Evolutionary conservation across 208 protist genomes (phyloP).

Genomic region (Lotmaria passim): DNA sequence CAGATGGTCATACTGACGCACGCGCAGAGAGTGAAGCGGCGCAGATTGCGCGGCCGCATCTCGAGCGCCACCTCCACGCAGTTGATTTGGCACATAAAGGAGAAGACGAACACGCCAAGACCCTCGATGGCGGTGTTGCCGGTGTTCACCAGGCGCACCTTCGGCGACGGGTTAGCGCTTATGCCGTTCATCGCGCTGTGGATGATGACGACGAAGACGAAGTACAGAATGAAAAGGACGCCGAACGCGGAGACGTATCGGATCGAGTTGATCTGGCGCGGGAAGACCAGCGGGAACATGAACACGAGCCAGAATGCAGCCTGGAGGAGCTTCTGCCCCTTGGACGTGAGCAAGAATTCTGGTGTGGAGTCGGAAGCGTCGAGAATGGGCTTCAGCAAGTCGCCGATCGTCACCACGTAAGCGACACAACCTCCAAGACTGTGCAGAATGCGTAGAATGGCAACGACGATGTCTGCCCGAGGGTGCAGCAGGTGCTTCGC

Average conservation of each 20-base stretch:
- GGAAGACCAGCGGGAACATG: conserved; percentile 65
- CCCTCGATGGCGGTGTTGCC: conserved; percentile 39
- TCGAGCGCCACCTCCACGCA: conserved; percentile 46
- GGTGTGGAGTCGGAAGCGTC: conserved; percentile 14
- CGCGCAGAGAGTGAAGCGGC: conserved; percentile 28
- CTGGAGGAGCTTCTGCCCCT: conserved; percentile 29
- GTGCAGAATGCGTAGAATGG: conserved; percentile 37
- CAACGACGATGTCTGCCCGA: conserved; percentile 27
- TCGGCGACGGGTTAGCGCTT: conserved; percentile 12
- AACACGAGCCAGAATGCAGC: conserved; percentile 38
- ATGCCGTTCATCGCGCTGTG: conserved; percentile 56
- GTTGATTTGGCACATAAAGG: conserved; percentile 69
- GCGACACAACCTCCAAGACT: conserved; percentile 48
- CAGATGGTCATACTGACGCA: conserved; percentile 51
- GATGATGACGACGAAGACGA: conserved; percentile 46
- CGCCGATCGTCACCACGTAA: conserved; percentile 57
- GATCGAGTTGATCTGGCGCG: conserved; percentile 60
- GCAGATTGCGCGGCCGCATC: conserved; percentile 34
- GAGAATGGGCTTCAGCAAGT: conserved; percentile 47
- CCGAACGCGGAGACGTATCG: conserved; percentile 61
- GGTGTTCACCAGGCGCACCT: conserved; percentile 22
- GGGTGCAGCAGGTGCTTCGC: conserved; percentile 40
- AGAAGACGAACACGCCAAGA: conserved; percentile 60
- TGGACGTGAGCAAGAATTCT: conserved; percentile 19
- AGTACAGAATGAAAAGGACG: conserved; percentile 59